These are phyloP conservation scores for Naematelia encephala DNA, from an alignment of 768 basidiomycete genomes.

Conservation along the genomic window DNA sequence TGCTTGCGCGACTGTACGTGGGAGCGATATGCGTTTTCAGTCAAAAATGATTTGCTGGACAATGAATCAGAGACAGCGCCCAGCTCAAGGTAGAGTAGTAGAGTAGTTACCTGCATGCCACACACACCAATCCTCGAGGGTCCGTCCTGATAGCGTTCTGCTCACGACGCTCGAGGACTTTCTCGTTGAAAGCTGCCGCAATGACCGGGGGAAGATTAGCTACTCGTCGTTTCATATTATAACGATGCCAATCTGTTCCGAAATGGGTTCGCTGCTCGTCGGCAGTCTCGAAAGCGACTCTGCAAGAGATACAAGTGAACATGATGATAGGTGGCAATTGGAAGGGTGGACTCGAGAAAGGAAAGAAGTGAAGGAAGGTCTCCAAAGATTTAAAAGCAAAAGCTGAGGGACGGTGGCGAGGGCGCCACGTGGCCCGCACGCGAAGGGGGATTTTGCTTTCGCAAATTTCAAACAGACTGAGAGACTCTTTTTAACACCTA, in stretches of 20 bases:
- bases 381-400: background rate
- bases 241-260: conserved; percentile 89
- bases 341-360: background rate
- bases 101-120: conserved; percentile 85
- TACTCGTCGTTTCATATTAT: conserved; percentile 95
- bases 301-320: conserved; percentile 88
- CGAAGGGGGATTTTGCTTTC: background rate
- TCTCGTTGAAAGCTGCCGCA: conserved; percentile 73
- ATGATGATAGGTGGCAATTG: conserved; percentile 39
- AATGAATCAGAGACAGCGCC: conserved; percentile 7
- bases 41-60: conserved; percentile 80
- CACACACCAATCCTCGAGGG: conserved; percentile 61
- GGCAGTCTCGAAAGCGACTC: conserved; percentile 76
- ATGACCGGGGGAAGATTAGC: conserved; percentile 84
- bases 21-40: conserved; percentile 81
- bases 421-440: background rate
- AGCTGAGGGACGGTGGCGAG: background rate
- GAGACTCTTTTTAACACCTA: background rate
- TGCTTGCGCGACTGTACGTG: conserved; percentile 89
- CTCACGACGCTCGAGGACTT: conserved; percentile 72
- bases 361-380: background rate
- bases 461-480: background rate
- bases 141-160: conserved; percentile 71
- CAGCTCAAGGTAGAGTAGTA: conserved; percentile 43
- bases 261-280: conserved; percentile 86